Evolutionary conservation across 2,329 filamentous ascomycete species (phyloP).

Genomic region (Curvularia eragrostidis): DNA sequence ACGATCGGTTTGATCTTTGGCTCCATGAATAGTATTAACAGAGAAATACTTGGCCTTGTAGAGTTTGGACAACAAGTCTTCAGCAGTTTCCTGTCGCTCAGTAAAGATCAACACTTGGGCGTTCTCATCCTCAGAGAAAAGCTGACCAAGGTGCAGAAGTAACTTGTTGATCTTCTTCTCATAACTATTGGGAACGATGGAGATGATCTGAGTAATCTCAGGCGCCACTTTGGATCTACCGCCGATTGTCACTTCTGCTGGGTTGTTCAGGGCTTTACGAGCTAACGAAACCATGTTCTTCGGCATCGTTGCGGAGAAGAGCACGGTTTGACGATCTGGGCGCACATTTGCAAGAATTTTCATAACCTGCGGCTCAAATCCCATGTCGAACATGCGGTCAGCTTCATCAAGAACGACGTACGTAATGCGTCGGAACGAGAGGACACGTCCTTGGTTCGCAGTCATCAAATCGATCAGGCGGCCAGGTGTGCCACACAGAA

Average conservation of each 20-base stretch:
- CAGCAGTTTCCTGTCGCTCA: constrained; percentile 80
- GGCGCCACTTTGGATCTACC: constrained; percentile 74
- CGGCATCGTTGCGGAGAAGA: constrained; percentile 97
- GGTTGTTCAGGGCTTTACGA: constrained; percentile 83
- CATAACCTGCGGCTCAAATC: constrained; percentile 97
- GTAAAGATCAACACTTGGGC: constrained; percentile 90
- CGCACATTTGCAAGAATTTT: constrained; percentile 93
- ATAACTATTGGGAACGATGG: constrained; percentile 60
- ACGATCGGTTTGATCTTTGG: constrained; percentile 64
- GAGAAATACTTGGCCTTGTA: constrained; percentile 55
- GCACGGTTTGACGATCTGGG: constrained; percentile 88
- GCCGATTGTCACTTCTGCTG: constrained; percentile 91
- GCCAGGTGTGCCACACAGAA: constrained; percentile 87
- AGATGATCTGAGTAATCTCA: constrained; percentile 88
- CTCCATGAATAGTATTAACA: constrained; percentile 73
- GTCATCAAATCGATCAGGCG: constrained; percentile 94
- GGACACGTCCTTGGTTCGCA: constrained; percentile 92
- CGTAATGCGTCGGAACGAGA: constrained; percentile 85
- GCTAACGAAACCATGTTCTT: constrained; percentile 89
- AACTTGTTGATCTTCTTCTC: constrained; percentile 88
- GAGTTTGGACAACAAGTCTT: constrained; percentile 43
- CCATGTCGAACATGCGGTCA: constrained; percentile 99
- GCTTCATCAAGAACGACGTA: constrained; percentile 97
- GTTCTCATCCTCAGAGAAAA: constrained; percentile 88
- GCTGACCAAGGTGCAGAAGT: constrained; percentile 83